phyloP scores from a whole-genome alignment of 768 basidiomycete species.

The Cytidiella melzeri region DNA sequence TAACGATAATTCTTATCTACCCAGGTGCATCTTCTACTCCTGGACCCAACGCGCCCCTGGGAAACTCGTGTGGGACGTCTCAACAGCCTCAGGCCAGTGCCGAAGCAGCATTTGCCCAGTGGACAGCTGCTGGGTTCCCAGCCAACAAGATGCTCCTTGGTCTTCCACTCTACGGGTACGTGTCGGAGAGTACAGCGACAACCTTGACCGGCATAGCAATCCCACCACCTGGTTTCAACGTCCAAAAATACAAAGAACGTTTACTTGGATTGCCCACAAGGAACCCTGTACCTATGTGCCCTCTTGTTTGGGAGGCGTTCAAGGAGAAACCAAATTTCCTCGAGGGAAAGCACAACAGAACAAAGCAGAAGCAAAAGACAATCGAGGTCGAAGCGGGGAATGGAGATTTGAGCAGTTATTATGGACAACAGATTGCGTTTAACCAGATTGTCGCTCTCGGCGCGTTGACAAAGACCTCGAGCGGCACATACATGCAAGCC shows the following conservation, averaged over 20 bases:
- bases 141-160: constrained; percentile 61
- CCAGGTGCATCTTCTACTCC: constrained; percentile 36
- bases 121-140: constrained; percentile 66
- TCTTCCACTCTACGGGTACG: constrained; percentile 63
- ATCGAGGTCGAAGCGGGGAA: constrained; percentile 26
- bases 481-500: constrained; percentile 40
- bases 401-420: constrained; percentile 36
- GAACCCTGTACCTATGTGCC: constrained; percentile 29
- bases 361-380: constrained; percentile 16
- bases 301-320: constrained; percentile 24
- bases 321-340: constrained; percentile 35
- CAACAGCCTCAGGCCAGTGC: constrained; percentile 62
- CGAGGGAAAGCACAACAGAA: constrained; percentile 35
- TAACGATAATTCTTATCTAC: not conserved
- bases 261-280: constrained; percentile 23
- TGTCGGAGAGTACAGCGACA: constrained; percentile 47
- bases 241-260: constrained; percentile 31
- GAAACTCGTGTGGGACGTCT: constrained; percentile 58
- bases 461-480: constrained; percentile 39
- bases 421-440: constrained; percentile 50
- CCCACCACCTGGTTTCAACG: constrained; percentile 27
- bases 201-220: constrained; percentile 31
- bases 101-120: constrained; percentile 51
- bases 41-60: constrained; percentile 70
- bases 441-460: constrained; percentile 40